phyloP scores from a whole-genome alignment of 208 protist genomes.

The Acanthamoeba castellanii region DNA sequence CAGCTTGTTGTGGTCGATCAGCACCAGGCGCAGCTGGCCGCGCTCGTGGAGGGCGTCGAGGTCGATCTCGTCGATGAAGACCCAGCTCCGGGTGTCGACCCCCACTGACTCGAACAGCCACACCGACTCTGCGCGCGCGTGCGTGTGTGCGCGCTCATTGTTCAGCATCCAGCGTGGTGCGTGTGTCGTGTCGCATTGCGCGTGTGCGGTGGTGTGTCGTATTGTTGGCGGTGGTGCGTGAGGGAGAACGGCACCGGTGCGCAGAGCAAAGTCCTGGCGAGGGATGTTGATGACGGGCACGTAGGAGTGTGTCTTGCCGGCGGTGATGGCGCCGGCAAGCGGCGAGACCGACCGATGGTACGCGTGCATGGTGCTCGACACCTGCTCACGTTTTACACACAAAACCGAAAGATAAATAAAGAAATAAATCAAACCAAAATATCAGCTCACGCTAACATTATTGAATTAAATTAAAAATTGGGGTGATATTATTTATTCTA shows the following conservation, averaged over 20 bases:
- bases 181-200: neutral
- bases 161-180: neutral
- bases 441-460: no score
- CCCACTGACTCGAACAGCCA: neutral
- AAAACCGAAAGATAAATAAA: neutral
- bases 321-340: neutral
- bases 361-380: slow-evolving; percentile 39
- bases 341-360: neutral
- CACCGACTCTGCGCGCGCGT: slow-evolving; percentile 19
- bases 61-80: slow-evolving; percentile 63
- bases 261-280: slow-evolving; percentile 18
- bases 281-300: slow-evolving; percentile 60
- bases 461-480: no score
- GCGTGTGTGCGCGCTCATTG: neutral
- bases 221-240: no score
- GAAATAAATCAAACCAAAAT: neutral
- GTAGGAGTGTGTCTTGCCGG: neutral
- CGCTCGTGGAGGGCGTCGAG: neutral
- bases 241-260: neutral
- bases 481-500: neutral
- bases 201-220: no score
- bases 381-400: neutral
- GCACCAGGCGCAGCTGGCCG: neutral
- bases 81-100: neutral
- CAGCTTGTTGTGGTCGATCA: slow-evolving; percentile 59